Percentiles rank a stretch among this genome's conserved stretches.
Conservation (phyloP, 768 basidiomycete species). For the Pleurotus giganteus region DNA sequence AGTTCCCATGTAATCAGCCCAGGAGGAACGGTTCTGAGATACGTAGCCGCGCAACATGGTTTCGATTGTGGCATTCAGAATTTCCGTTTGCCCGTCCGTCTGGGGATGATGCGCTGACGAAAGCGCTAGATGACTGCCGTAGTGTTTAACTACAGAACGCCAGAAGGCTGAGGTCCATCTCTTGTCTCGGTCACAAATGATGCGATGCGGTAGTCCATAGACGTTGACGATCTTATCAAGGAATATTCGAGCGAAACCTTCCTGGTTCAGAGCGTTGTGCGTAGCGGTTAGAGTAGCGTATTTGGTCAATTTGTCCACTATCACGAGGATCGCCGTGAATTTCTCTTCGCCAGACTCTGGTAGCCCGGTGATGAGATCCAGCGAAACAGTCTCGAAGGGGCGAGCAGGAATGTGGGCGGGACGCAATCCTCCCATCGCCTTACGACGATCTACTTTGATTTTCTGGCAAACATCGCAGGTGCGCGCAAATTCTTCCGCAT, state of each 20-base stretch:
- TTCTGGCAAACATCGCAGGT: slow-evolving; percentile 26
- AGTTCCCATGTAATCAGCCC: slow-evolving; percentile 19
- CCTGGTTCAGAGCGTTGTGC: slow-evolving; percentile 13
- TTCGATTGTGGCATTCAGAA: slow-evolving; percentile 23
- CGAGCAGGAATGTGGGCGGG: slow-evolving; percentile 19
- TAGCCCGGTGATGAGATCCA: slow-evolving; percentile 22
- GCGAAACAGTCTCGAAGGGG: slow-evolving; percentile 18
- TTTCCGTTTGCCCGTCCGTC: slow-evolving; percentile 34
- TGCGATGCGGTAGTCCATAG: slow-evolving; percentile 18
- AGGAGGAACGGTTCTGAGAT: slow-evolving; percentile 16
- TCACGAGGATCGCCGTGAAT: slow-evolving; percentile 19
- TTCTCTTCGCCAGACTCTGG: slow-evolving; percentile 16
- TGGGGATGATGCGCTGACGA: slow-evolving; percentile 37
- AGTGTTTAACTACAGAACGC: slow-evolving; percentile 15
- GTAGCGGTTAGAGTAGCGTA: slow-evolving; percentile 18
- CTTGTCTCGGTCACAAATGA: slow-evolving; percentile 14
- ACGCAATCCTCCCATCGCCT: slow-evolving; percentile 15
- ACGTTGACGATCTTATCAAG: slow-evolving; percentile 18
- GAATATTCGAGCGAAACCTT: slow-evolving; percentile 23
- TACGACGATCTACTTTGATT: slow-evolving; percentile 16
- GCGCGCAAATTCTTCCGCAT: slow-evolving; percentile 9
- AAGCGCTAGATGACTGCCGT: slow-evolving; percentile 19
- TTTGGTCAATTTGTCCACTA: slow-evolving; percentile 32
- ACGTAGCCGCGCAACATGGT: slow-evolving; percentile 21
- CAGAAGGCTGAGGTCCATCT: slow-evolving; percentile 25